Conservation (phyloP, 306 rosid species). For the Quercus bicolor region DNA sequence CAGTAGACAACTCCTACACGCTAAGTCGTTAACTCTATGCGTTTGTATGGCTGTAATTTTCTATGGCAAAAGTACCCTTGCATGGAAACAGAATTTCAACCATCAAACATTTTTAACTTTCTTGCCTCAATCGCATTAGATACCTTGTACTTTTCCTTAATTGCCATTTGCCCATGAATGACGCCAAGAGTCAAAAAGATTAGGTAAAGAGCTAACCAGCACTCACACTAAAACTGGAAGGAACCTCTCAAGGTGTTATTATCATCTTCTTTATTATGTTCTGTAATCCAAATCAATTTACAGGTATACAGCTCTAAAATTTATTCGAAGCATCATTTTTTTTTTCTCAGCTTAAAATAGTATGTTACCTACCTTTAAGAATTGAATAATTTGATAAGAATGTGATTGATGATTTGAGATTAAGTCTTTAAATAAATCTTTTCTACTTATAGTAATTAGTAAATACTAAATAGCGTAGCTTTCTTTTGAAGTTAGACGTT, state of each 20-base stretch:
- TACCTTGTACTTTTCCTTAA: slow-evolving; percentile 41
- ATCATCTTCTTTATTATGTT: neutral
- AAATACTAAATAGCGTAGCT: too few relatives aligned
- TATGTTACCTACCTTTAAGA: too few relatives aligned
- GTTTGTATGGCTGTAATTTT: slow-evolving; percentile 36
- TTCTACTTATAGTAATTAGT: too few relatives aligned
- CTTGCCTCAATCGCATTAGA: slow-evolving; percentile 40
- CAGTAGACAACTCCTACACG: slow-evolving; percentile 73
- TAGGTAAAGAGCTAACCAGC: slow-evolving; percentile 31
- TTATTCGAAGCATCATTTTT: neutral
- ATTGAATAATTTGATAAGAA: too few relatives aligned
- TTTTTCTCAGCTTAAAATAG: neutral
- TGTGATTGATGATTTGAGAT: too few relatives aligned
- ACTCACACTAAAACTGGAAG: slow-evolving; percentile 23
- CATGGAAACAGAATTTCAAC: slow-evolving; percentile 28
- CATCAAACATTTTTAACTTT: slow-evolving; percentile 11
- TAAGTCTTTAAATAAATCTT: too few relatives aligned
- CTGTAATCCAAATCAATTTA: slow-evolving; percentile 26
- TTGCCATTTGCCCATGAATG: slow-evolving; percentile 20
- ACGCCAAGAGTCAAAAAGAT: slow-evolving; percentile 43
- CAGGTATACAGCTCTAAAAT: neutral
- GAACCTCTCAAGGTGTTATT: slow-evolving; percentile 43
- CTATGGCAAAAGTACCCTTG: slow-evolving; percentile 48
- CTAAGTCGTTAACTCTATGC: slow-evolving; percentile 53
- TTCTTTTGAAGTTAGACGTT: too few relatives aligned